Evolutionary conservation across 164 flowering plant genomes (phyloP).

Genomic region (Chimonanthus salicifolius): DNA sequence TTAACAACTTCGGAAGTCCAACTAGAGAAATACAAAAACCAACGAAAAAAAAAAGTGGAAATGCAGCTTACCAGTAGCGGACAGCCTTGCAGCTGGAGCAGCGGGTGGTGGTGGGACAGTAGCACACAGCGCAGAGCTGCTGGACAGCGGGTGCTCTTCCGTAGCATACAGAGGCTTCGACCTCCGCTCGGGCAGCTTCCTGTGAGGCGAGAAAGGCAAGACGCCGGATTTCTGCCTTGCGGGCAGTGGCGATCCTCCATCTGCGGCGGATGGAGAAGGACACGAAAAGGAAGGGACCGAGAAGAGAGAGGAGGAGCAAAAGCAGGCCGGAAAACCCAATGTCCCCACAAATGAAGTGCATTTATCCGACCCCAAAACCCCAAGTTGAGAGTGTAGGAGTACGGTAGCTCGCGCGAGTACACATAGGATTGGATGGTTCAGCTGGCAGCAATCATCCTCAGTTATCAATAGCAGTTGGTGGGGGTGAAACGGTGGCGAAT

Average conservation of each 20-base stretch:
- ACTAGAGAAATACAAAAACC: background rate
- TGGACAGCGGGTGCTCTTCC: constrained; percentile 2
- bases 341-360: constrained; percentile 49
- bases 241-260: constrained; percentile 48
- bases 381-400: background rate
- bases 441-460: background rate
- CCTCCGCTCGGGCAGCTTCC: constrained; percentile 65
- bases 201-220: constrained; percentile 50
- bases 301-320: constrained; percentile 20
- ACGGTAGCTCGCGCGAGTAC: background rate
- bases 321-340: constrained; percentile 51
- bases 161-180: constrained; percentile 36
- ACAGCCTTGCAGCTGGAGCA: constrained; percentile 71
- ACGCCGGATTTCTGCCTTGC: constrained; percentile 59
- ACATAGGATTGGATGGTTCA: background rate
- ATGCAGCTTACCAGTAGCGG: constrained; percentile 51
- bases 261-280: constrained; percentile 34
- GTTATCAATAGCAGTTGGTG: background rate
- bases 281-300: constrained; percentile 15
- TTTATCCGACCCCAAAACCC: constrained; percentile 27
- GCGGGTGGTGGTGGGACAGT: constrained; percentile 55
- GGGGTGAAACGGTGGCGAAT: background rate
- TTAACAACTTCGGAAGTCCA: too few relatives aligned
- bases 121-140: constrained; percentile 54
- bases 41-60: background rate